Evolutionary conservation across 2,329 filamentous ascomycete species (phyloP), one percentile per base, ranked within the genome.

Genomic region (Cyphellophora europaea): DNA sequence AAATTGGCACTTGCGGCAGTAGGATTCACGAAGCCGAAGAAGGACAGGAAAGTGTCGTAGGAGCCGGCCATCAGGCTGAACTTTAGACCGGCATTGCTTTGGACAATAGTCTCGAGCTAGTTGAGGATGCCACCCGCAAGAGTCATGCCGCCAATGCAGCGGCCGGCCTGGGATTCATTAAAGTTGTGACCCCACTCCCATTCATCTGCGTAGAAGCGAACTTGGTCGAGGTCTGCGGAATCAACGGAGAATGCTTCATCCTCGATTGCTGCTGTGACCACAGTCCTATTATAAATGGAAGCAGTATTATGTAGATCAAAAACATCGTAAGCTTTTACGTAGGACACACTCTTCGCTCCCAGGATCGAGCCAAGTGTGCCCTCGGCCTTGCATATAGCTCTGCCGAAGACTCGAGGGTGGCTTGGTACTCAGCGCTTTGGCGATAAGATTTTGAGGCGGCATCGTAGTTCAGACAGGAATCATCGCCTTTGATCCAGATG

Each of bases 111-210:
- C 29, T 58, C 58, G 25, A 66, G 55, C 10, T 50, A 52, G 23
- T 67, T 57, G 15, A 69, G 65, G 13, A 79, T 66, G 21, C 72
- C 57, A 13, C 93, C 72, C 5, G 71, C 72, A 11, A 95, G 62
- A 33, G 75, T 71, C 2, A 76, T 75, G 21, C 75, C 73, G 33
- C 69, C 66, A 8, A 65, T 66, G 11, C 62, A 61, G 13, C 62
- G 60, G 28, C 59, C 52, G 11, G 53, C 43, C 25, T 62, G 56
- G 1, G 58, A 53, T 48, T 64, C 59, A 62, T 91, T 88, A 72
- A 80, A 91, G 36, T 83, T 83, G n/a, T 89, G 74, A 52, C 79
- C 80, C 67, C 74, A 93, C 58, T 94, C 82, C 57, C 88, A 82
- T 39, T 65, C 62, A 54, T 87, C 77, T 49, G 87, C 86, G 19